These are phyloP conservation scores for Saccharomycopsis sp. DNA, from an alignment of 805 yeast genomes.

Conservation along the genomic window DNA sequence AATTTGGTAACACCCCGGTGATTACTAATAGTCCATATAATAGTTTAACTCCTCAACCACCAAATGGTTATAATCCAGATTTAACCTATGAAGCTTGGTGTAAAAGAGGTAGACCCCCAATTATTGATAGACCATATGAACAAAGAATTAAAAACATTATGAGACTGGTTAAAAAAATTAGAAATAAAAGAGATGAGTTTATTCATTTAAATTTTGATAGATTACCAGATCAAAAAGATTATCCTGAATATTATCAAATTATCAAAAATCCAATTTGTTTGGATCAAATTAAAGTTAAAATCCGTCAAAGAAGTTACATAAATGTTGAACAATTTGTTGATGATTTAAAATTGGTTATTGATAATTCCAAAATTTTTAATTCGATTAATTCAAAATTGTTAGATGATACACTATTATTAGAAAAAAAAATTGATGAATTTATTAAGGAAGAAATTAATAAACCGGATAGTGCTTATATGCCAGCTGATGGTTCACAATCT, in stretches of 20 bases:
- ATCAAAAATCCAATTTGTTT: slow-evolving; percentile 54
- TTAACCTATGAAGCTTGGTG: slow-evolving; percentile 28
- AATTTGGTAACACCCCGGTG: slow-evolving; percentile 3
- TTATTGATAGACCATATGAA: slow-evolving; percentile 85
- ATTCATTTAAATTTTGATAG: slow-evolving; percentile 66
- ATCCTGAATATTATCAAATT: slow-evolving; percentile 35
- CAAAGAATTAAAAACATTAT: slow-evolving; percentile 82
- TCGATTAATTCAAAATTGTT: slow-evolving; percentile 46
- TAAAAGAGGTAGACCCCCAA: slow-evolving; percentile 85
- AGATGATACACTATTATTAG: slow-evolving; percentile 54
- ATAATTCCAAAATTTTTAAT: slow-evolving; percentile 60
- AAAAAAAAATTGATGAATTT: slow-evolving; percentile 45
- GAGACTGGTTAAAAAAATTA: slow-evolving; percentile 68
- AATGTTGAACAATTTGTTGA: slow-evolving; percentile 65
- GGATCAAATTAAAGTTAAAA: slow-evolving; percentile 67
- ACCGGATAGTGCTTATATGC: slow-evolving; percentile 70
- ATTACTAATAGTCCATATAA: neutral
- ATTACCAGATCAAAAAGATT: slow-evolving; percentile 56
- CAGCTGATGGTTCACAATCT: slow-evolving; percentile 38
- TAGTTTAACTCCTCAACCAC: neutral
- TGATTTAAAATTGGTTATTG: slow-evolving; percentile 67
- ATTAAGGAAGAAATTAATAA: slow-evolving; percentile 63
- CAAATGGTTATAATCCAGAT: slow-evolving; percentile 3
- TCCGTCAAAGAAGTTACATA: slow-evolving; percentile 74
- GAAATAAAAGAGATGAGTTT: slow-evolving; percentile 38